phyloP scores from a whole-genome alignment of 257 asterid genomes.

The Avicennia marina region DNA sequence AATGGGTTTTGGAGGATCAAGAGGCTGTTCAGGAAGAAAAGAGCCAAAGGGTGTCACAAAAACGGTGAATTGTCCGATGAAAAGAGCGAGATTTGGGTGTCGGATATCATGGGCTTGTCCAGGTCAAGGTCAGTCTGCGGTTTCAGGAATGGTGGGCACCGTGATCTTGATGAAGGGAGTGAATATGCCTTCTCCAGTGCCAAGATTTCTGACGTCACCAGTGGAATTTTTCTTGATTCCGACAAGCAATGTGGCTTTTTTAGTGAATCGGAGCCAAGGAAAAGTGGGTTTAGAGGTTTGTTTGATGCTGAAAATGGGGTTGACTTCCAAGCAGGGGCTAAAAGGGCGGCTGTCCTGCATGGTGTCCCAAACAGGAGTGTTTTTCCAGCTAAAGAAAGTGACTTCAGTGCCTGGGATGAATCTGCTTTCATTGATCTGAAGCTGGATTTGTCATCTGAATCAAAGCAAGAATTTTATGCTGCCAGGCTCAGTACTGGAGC shows the following conservation, averaged over 20 bases:
- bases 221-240: conserved; percentile 48
- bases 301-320: conserved; percentile 31
- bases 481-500: too few species aligned
- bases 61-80: too few species aligned
- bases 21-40: conserved; percentile 58
- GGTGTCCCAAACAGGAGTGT: too few species aligned
- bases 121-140: conserved; percentile 93
- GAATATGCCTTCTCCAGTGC: conserved; percentile 67
- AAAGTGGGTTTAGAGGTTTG: conserved; percentile 31
- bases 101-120: conserved; percentile 56
- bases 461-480: too few species aligned
- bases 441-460: conserved; percentile 39
- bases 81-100: conserved; percentile 59
- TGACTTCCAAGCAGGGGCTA: too few species aligned
- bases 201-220: conserved; percentile 78
- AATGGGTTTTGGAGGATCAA: conserved; percentile 80
- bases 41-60: conserved; percentile 25
- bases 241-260: conserved; percentile 22
- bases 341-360: too few species aligned
- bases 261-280: conserved; percentile 36
- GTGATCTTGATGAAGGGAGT: conserved; percentile 46
- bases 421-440: conserved; percentile 80
- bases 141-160: conserved; percentile 39
- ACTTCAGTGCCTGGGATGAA: conserved; percentile 68
- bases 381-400: conserved; percentile 73